Evolutionary conservation across 495 filamentous ascomycete genomes (phyloP).

Genomic region (Aspergillus diversus): DNA sequence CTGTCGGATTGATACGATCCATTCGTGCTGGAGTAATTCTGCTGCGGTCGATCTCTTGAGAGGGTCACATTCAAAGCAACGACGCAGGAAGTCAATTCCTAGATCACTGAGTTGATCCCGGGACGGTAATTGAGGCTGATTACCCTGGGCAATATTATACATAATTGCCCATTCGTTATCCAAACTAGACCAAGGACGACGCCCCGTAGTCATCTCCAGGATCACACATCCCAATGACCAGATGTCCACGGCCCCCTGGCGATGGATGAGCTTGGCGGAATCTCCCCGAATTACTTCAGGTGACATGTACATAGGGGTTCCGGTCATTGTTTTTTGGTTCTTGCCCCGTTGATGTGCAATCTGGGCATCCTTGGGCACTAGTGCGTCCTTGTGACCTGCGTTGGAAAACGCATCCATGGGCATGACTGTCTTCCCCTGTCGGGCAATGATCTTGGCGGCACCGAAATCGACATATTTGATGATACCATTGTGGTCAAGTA

Average conservation of each 20-base stretch:
- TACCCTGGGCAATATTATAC: conserved; percentile 99
- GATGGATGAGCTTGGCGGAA: conserved; percentile 48
- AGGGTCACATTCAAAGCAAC: conserved; percentile 89
- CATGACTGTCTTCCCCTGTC: conserved; percentile 85
- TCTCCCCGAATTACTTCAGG: conserved; percentile 95
- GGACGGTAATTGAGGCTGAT: conserved; percentile 80
- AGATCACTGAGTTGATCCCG: conserved; percentile 80
- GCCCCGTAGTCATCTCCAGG: conserved; percentile 95
- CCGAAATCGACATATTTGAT: conserved; percentile 99
- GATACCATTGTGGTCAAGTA: conserved; percentile 95
- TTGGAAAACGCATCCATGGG: conserved; percentile 58
- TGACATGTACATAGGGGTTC: conserved; percentile 99
- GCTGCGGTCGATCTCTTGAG: conserved; percentile 76
- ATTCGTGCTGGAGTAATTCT: conserved; percentile 93
- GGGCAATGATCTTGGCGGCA: conserved; percentile 94
- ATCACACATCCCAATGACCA: conserved; percentile 98
- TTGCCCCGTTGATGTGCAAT: conserved; percentile 48
- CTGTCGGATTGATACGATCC: conserved; percentile 74
- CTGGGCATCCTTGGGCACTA: conserved; percentile 37
- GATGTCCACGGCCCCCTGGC: conserved; percentile 92
- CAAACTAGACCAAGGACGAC: conserved; percentile 92
- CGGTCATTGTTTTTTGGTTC: conserved; percentile 89
- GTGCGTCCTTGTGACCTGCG: conserved; percentile 35
- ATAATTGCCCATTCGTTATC: conserved; percentile 99
- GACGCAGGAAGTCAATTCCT: conserved; percentile 85